Percentiles rank a stretch among this genome's conserved stretches.
phyloP scores from a whole-genome alignment of 805 yeast species.

The Saturnispora saitoi region DNA sequence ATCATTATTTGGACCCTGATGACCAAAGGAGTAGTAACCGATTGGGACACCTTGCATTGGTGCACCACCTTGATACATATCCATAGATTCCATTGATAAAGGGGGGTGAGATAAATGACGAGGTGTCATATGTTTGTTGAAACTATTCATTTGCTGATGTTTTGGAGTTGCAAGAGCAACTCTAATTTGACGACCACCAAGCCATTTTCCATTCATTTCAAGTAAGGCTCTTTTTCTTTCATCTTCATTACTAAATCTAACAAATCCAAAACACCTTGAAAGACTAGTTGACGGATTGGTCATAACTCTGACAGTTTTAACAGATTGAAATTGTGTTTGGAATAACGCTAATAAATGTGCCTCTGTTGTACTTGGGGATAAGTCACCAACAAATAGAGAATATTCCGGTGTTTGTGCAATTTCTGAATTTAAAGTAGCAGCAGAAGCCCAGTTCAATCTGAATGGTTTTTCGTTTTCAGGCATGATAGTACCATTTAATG shows the following conservation, averaged over 20 bases:
- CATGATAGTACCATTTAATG: slow-evolving; percentile 55
- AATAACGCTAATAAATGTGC: slow-evolving; percentile 68
- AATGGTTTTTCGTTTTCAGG: slow-evolving; percentile 59
- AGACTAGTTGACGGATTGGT: slow-evolving; percentile 75
- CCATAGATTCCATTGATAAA: slow-evolving; percentile 1
- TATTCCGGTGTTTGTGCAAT: slow-evolving; percentile 68
- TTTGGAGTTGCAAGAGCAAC: slow-evolving; percentile 78
- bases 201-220: slow-evolving; percentile 75
- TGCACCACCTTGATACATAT: slow-evolving; percentile 15
- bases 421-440: slow-evolving; percentile 66
- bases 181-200: slow-evolving; percentile 67
- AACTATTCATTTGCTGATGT: slow-evolving; percentile 26
- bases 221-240: slow-evolving; percentile 60
- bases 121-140: slow-evolving; percentile 7
- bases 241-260: slow-evolving; percentile 60
- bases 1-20: neutral
- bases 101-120: slow-evolving; percentile 7
- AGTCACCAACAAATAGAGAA: slow-evolving; percentile 76
- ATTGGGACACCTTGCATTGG: slow-evolving; percentile 18
- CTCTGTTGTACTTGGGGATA: slow-evolving; percentile 70
- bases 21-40: slow-evolving; percentile 16
- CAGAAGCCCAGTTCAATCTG: slow-evolving; percentile 77
- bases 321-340: slow-evolving; percentile 55
- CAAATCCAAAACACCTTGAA: slow-evolving; percentile 75
- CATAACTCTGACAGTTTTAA: slow-evolving; percentile 78